A percentile compares a stretch with the other conserved stretches of the same genome.
Evolutionary conservation across 2,329 filamentous ascomycete species (phyloP).

Genomic region (Alternaria ethzedia): DNA sequence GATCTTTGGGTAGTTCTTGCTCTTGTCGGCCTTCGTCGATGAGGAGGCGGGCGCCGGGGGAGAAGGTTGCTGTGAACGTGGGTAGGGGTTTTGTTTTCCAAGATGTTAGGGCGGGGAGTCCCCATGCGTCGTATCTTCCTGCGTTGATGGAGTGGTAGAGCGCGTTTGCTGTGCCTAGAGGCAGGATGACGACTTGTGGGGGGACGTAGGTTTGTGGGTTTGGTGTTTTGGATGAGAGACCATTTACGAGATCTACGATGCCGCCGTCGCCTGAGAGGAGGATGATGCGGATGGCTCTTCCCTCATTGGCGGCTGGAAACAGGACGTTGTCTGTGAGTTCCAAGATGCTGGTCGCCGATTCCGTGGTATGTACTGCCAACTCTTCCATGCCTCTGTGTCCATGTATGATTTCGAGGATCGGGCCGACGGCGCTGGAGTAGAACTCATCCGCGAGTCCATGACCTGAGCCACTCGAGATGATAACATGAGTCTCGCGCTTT

Average conservation of each 20-base stretch:
- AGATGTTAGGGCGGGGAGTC: slow-evolving; percentile 48
- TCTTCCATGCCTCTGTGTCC: slow-evolving; percentile 30
- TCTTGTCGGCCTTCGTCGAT: slow-evolving; percentile 55
- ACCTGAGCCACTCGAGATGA: slow-evolving; percentile 56
- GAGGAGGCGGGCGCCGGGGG: slow-evolving; percentile 51
- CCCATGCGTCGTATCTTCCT: slow-evolving; percentile 49
- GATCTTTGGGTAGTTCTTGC: slow-evolving; percentile 33
- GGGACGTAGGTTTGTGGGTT: slow-evolving; percentile 46
- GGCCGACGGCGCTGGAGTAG: slow-evolving; percentile 47
- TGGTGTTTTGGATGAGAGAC: slow-evolving; percentile 51
- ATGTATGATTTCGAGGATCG: slow-evolving; percentile 53
- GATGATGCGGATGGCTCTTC: slow-evolving; percentile 60
- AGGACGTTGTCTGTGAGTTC: slow-evolving; percentile 64
- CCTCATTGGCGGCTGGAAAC: slow-evolving; percentile 58
- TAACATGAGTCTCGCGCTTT: slow-evolving; percentile 47
- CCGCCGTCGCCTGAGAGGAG: slow-evolving; percentile 90
- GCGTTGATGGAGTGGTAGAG: slow-evolving; percentile 54
- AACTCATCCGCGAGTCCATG: slow-evolving; percentile 50
- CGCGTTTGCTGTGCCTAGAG: slow-evolving; percentile 60
- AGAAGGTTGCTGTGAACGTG: slow-evolving; percentile 54
- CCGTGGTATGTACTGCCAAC: slow-evolving; percentile 67
- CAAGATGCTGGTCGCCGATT: slow-evolving; percentile 67
- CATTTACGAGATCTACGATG: slow-evolving; percentile 81
- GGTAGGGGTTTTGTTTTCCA: slow-evolving; percentile 49
- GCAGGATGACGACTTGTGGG: slow-evolving; percentile 63